Conservation (phyloP, 345 rosid genomes). For the Pistacia vera region DNA sequence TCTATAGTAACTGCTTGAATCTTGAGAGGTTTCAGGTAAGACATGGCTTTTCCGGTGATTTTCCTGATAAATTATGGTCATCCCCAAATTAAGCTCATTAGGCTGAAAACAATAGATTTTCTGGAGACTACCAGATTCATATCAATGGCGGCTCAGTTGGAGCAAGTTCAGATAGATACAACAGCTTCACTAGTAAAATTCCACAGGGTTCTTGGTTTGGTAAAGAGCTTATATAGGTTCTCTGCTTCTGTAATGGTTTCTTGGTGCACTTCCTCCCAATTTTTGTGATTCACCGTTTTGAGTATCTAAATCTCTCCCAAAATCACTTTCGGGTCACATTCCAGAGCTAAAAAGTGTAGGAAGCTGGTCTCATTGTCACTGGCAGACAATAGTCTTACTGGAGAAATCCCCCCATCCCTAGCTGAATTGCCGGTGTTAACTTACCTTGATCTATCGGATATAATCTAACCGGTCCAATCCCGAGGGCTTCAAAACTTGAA, state of each 20-base stretch:
- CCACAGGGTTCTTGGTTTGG: constrained; percentile 72
- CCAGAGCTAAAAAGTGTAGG: constrained; percentile 85
- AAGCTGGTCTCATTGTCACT: constrained; percentile 83
- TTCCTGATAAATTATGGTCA: constrained; percentile 75
- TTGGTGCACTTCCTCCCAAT: constrained; percentile 70
- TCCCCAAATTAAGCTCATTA: constrained; percentile 68
- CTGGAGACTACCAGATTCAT: constrained; percentile 60
- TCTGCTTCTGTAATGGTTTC: constrained; percentile 76
- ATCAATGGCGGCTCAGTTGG: constrained; percentile 68
- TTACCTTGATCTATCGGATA: constrained; percentile 87
- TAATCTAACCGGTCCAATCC: constrained; percentile 79
- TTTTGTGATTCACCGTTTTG: constrained; percentile 93
- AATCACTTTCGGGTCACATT: constrained; percentile 71
- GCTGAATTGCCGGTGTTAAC: constrained; percentile 84
- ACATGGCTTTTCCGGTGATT: constrained; percentile 75
- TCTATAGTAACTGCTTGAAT: constrained; percentile 59
- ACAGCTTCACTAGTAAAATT: constrained; percentile 65
- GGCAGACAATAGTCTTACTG: constrained; percentile 64
- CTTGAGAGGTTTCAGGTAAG: constrained; percentile 55
- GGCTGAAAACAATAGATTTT: constrained; percentile 80
- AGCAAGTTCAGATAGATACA: constrained; percentile 92
- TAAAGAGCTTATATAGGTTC: constrained; percentile 84
- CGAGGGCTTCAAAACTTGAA: constrained; percentile 77
- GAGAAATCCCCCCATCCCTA: constrained; percentile 71
- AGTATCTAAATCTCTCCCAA: constrained; percentile 84